phyloP scores from a whole-genome alignment of 805 yeast genomes.

The Allodekkera sacchari region DNA sequence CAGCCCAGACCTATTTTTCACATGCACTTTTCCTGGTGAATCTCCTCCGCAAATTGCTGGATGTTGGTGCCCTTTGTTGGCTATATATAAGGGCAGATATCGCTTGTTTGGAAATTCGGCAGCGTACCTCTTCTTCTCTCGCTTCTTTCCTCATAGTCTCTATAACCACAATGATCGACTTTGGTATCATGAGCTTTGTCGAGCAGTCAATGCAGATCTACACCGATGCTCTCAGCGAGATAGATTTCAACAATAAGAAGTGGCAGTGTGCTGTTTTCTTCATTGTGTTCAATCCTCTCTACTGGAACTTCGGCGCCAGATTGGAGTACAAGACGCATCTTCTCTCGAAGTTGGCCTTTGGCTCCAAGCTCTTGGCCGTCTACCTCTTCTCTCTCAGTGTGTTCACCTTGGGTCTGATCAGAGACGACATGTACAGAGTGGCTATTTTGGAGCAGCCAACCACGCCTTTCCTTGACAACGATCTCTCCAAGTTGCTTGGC shows the following conservation, averaged over 20 bases:
- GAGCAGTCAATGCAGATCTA: neutral
- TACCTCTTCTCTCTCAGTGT: constrained; percentile 76
- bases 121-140: no score
- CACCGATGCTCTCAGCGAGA: constrained; percentile 10
- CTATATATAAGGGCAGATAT: no score
- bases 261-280: constrained; percentile 43
- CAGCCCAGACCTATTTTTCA: no score
- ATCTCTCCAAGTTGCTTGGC: constrained; percentile 36
- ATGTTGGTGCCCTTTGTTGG: no score
- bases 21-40: no score
- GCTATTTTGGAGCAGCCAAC: constrained; percentile 71
- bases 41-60: no score
- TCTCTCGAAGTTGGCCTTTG: constrained; percentile 66
- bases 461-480: constrained; percentile 41
- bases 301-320: constrained; percentile 93
- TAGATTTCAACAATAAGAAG: constrained; percentile 15
- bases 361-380: constrained; percentile 66
- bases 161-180: no score
- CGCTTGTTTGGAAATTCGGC: no score
- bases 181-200: no score
- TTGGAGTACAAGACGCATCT: constrained; percentile 70
- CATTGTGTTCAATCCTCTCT: constrained; percentile 85
- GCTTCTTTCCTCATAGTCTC: no score
- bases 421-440: constrained; percentile 67
- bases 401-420: constrained; percentile 72